A percentile compares a stretch with the other conserved stretches of the same genome.
These are phyloP conservation scores for Fusarium bulbicola DNA, from an alignment of 2,329 filamentous ascomycete species.

Conservation along the genomic window DNA sequence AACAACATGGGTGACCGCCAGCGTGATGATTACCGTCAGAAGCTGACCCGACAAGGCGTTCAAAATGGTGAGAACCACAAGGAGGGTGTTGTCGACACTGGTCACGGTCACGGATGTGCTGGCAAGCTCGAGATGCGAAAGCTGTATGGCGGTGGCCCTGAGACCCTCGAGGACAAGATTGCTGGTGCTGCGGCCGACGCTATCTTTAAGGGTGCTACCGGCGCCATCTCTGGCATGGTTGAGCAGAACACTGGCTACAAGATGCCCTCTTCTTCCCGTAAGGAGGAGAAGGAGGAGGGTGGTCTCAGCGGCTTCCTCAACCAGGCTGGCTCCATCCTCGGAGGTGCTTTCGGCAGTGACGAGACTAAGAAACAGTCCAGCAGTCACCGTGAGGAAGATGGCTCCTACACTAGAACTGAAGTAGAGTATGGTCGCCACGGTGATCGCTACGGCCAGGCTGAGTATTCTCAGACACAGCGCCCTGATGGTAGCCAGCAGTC, in stretches of 20 bases:
- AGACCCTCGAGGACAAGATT: slow-evolving; percentile 65
- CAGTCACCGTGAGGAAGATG: slow-evolving; percentile 65
- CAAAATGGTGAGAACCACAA: slow-evolving; percentile 84
- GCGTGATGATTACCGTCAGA: slow-evolving; percentile 73
- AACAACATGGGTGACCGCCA: slow-evolving; percentile 67
- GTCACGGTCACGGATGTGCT: slow-evolving; percentile 84
- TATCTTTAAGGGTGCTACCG: slow-evolving; percentile 66
- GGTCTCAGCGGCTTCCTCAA: slow-evolving; percentile 76
- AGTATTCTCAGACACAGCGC: slow-evolving; percentile 67
- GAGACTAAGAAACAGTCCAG: slow-evolving; percentile 64
- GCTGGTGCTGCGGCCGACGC: slow-evolving; percentile 64
- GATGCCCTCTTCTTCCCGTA: slow-evolving; percentile 45
- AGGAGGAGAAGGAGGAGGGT: slow-evolving; percentile 65
- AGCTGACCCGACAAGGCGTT: slow-evolving; percentile 83
- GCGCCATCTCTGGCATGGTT: slow-evolving; percentile 59
- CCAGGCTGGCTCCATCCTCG: slow-evolving; percentile 73
- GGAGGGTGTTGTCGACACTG: slow-evolving; percentile 82
- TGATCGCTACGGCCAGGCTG: slow-evolving; percentile 67
- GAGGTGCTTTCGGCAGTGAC: slow-evolving; percentile 64
- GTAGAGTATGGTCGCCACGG: slow-evolving; percentile 69
- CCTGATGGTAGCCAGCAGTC: slow-evolving; percentile 64
- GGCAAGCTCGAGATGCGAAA: slow-evolving; percentile 83
- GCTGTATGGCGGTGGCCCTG: slow-evolving; percentile 58
- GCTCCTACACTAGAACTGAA: slow-evolving; percentile 68
- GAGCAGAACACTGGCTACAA: slow-evolving; percentile 57